Percentiles rank a stretch among this genome's conserved stretches.
Evolutionary conservation across 1,284 basidiomycete species (phyloP).

Genomic region (Trametes hirsuta): DNA sequence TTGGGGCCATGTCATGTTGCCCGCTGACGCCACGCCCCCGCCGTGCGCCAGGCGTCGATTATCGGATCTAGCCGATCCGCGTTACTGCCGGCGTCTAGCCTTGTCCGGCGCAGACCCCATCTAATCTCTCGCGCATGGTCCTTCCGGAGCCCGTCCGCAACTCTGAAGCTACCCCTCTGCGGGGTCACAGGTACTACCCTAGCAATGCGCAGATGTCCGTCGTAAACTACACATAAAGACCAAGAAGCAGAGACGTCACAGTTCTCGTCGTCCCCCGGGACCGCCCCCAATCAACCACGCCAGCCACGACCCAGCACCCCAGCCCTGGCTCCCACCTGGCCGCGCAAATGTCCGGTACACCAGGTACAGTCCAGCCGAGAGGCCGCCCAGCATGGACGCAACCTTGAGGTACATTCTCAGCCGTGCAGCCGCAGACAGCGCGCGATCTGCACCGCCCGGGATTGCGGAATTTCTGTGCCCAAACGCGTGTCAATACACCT

Average conservation of each 20-base stretch:
- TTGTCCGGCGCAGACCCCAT: neutral
- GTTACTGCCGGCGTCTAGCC: neutral
- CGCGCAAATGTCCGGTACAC: conserved; percentile 66
- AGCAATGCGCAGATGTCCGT: conserved; percentile 6
- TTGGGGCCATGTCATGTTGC: conserved; percentile 28
- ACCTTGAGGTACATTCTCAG: conserved; percentile 70
- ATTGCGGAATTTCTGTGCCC: conserved; percentile 61
- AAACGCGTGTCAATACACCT: conserved; percentile 10
- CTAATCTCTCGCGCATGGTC: conserved; percentile 1
- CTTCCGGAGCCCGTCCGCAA: neutral
- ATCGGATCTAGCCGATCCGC: conserved; percentile 40
- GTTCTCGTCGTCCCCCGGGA: conserved; percentile 37
- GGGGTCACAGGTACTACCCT: neutral
- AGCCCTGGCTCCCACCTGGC: conserved; percentile 58
- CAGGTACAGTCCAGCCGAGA: conserved; percentile 70
- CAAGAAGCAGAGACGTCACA: conserved; percentile 24
- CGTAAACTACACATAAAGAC: conserved; percentile 4
- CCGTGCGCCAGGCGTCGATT: conserved; percentile 28
- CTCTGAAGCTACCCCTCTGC: conserved; percentile 13
- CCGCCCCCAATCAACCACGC: conserved; percentile 60
- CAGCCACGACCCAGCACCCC: conserved; percentile 57
- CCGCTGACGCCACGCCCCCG: conserved; percentile 35
- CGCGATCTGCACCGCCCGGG: conserved; percentile 78
- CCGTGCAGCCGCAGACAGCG: conserved; percentile 66
- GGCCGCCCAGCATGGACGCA: conserved; percentile 70